Evolutionary conservation across 1,284 basidiomycete species (phyloP).

Genomic region (Cutaneotrichosporon cyanovorans): DNA sequence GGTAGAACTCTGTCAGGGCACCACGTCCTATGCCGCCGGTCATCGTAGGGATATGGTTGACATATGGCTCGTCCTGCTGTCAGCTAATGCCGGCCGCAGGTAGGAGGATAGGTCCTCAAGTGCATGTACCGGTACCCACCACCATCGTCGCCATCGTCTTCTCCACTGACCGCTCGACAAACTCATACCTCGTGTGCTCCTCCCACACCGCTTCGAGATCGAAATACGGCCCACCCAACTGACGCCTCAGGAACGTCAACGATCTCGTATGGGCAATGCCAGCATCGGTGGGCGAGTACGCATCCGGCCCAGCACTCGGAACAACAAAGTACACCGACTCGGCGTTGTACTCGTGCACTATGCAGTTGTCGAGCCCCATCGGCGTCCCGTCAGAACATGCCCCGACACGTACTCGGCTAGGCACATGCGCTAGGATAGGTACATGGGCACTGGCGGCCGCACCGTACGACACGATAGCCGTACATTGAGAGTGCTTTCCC

Average conservation of each 20-base stretch:
- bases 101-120: no score
- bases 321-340: slow-evolving; percentile 17
- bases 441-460: slow-evolving; percentile 5
- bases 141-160: slow-evolving; percentile 31
- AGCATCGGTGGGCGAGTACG: slow-evolving; percentile 13
- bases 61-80: slow-evolving; percentile 22
- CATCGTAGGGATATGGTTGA: slow-evolving; percentile 28
- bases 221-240: slow-evolving; percentile 17
- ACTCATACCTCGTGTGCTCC: slow-evolving; percentile 21
- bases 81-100: not conserved
- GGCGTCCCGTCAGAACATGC: not conserved
- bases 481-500: slow-evolving; percentile 1
- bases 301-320: slow-evolving; percentile 13
- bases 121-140: slow-evolving; percentile 18
- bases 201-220: slow-evolving; percentile 21
- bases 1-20: slow-evolving; percentile 52
- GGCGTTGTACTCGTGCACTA: slow-evolving; percentile 5
- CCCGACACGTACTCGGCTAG: slow-evolving; percentile 3
- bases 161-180: slow-evolving; percentile 23
- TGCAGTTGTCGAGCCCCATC: not conserved
- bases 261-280: slow-evolving; percentile 13
- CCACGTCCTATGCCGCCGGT: slow-evolving; percentile 53
- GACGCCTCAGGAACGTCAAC: slow-evolving; percentile 13
- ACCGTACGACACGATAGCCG: slow-evolving; percentile 14
- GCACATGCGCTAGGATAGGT: slow-evolving; percentile 9